Evolutionary conservation across 768 basidiomycete genomes (phyloP), one percentile per base, ranked within the genome.

Genomic region (Kwoniella bestiolae): DNA sequence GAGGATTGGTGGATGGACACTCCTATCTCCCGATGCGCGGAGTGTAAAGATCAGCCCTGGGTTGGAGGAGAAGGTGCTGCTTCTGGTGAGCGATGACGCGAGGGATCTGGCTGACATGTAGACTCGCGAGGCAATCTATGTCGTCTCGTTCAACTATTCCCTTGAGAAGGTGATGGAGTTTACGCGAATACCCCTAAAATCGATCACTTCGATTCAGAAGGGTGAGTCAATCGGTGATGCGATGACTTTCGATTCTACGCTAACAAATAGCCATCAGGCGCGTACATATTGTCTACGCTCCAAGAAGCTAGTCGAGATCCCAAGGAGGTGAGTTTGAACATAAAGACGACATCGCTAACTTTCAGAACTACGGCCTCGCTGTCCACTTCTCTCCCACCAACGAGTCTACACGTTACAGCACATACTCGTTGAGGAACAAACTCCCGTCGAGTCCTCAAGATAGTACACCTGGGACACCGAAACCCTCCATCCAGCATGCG

Each of bases 61-160:
- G 69, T 93, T 92, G 68, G 94, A 97, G 82, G 96, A 98, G 83
- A 98, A 97, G 79, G 88, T 99, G 3, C 68, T 98, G 18, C 82
- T 99, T 0, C 79, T 98, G 80, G 94, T 94, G 57, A 63, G 91
- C 84, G 5, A 3, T 1, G 25, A 55, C 18, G 5, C 7, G 38
- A 21, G 14, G 11, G 23, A 4, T 28, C 52, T 50, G 3, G 50
- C 65, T 63, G 35, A 65, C 31, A 14, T 21, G 16, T 74, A 94
- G 92, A 93, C 90, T 72, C 71, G 69, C 21, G 63, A 60, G 29
- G 78, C 80, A 1, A 53, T 81, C 28, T 82, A 81, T 64, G 74
- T 81, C 29, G 76, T 80, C 35, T 79, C 78, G 5, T 96, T 93
- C 75, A 94, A 96, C 81, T 95, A 94, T 86, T 86, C 86, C 78